Conservation (phyloP, 2,329 filamentous ascomycete species). For the Scorias spongiosa region DNA sequence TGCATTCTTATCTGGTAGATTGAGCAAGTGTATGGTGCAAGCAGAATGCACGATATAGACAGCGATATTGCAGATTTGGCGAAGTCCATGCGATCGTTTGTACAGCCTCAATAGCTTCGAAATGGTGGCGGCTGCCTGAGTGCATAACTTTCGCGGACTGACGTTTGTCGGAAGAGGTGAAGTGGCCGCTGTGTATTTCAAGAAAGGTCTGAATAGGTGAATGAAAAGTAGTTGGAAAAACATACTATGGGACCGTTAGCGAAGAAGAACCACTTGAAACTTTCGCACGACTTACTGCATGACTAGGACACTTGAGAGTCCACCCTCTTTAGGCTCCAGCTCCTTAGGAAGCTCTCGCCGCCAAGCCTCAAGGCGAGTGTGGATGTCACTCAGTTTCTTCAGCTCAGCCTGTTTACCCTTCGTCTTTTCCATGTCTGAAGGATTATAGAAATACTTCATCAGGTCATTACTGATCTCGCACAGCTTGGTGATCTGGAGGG, state of each 20-base stretch:
- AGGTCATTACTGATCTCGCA: constrained; percentile 92
- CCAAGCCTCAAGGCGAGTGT: constrained; percentile 83
- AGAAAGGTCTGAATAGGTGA: constrained; percentile 85
- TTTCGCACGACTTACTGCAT: constrained; percentile 58
- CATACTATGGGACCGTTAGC: constrained; percentile 49
- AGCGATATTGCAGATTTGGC: constrained; percentile 90
- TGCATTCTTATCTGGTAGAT: constrained; percentile 82
- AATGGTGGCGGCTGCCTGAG: constrained; percentile 73
- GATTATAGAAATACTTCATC: constrained; percentile 81
- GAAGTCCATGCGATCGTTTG: constrained; percentile 77
- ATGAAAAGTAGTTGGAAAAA: constrained; percentile 94
- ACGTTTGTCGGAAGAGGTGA: constrained; percentile 78
- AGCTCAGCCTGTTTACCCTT: constrained; percentile 68
- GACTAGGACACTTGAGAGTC: constrained; percentile 65
- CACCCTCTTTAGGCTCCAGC: constrained; percentile 77
- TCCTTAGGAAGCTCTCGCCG: constrained; percentile 69
- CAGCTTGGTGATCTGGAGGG: constrained; percentile 64
- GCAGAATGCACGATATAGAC: constrained; percentile 93
- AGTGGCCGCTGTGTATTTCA: constrained; percentile 69
- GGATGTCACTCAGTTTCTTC: constrained; percentile 83
- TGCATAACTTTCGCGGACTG: constrained; percentile 80
- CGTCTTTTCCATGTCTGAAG: constrained; percentile 43
- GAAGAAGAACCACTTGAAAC: background rate
- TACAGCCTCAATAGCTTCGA: constrained; percentile 91
- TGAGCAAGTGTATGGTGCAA: constrained; percentile 86